A percentile compares a stretch with the other conserved stretches of the same genome.
Evolutionary conservation across 768 basidiomycete genomes (phyloP).

Genomic region (Psilocybe subaeruginosa): DNA sequence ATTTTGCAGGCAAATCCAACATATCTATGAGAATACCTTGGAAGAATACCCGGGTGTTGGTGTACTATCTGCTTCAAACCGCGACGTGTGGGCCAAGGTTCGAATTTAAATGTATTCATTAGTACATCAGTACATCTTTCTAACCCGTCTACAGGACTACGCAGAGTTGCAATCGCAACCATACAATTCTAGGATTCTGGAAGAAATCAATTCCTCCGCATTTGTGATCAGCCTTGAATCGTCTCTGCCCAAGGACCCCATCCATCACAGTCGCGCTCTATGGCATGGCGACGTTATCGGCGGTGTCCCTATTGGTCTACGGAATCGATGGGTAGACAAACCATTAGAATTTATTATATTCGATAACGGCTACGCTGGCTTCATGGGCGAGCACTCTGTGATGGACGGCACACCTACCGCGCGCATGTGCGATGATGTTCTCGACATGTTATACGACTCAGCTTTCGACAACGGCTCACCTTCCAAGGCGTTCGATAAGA

Average conservation of each 20-base stretch:
- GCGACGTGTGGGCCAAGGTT: slow-evolving; percentile 91
- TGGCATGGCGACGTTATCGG: slow-evolving; percentile 80
- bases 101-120: neutral
- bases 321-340: slow-evolving; percentile 89
- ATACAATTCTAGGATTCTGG: slow-evolving; percentile 65
- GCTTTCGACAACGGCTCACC: slow-evolving; percentile 65
- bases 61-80: slow-evolving; percentile 74
- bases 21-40: slow-evolving; percentile 68
- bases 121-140: neutral
- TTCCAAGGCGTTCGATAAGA: slow-evolving; percentile 19
- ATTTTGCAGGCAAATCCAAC: slow-evolving; percentile 63
- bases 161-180: slow-evolving; percentile 57
- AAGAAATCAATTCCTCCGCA: slow-evolving; percentile 82
- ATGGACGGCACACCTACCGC: slow-evolving; percentile 90
- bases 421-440: slow-evolving; percentile 70
- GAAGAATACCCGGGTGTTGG: slow-evolving; percentile 76
- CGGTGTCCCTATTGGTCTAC: slow-evolving; percentile 55
- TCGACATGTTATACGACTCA: slow-evolving; percentile 59
- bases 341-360: slow-evolving; percentile 86
- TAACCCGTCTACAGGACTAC: slow-evolving; percentile 56
- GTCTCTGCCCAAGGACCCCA: slow-evolving; percentile 48
- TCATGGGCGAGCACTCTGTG: slow-evolving; percentile 92
- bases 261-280: slow-evolving; percentile 68
- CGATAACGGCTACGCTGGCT: slow-evolving; percentile 78
- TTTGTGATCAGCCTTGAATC: slow-evolving; percentile 84